Evolutionary conservation across 225 moss, liverwort and hornwort genomes (phyloP), one percentile per base, ranked within the genome.

Genomic region (Polytrichum commune): DNA sequence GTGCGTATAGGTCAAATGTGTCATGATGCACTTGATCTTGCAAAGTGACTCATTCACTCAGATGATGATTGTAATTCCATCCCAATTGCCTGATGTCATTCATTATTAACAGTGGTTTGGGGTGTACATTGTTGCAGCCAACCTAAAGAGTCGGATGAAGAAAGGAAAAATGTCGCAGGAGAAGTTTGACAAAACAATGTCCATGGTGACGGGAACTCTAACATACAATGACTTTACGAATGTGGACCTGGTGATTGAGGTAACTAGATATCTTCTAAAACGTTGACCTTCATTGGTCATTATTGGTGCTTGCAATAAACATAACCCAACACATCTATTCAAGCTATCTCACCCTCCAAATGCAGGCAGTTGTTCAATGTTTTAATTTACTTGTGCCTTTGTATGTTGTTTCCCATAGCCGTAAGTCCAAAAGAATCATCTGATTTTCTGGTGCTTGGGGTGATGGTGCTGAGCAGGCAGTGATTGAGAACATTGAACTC

Each of bases 201-300:
- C 88, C 32, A 81, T 90, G 73, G 87, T 93, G 69, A 91, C 80
- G 57, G 98, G 98, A 67, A 84, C 84, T 64, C 74, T 98, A 82
- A 91, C 86, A 72, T 98, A 98, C 74, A 85, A 86, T 65, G 91
- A 95, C 30, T 98, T 98, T 77, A 90, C 84, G 70, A 80, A 78
- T 75, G 98, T 95, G 54, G 95, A 95, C 72, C 78, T 90, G 75
- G 98, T 98, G 68, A 91, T 98, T 80, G 98, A 98, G 94, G 96
- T 96, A 80, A 74, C 74, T 8, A 33, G 60, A 46, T 46, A 46
- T 46, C 0, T 13, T 46, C 46, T 46, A 46, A 13, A 46, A 4
- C 13, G 46, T 46, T 46, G 46, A 46, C 46, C 46, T 46, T 26
- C 16, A 3, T 13, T 46, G 46, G 13, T 46, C 46, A 46, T 46